Evolutionary conservation across 768 basidiomycete genomes (phyloP), one percentile per base, ranked within the genome.

Genomic region (Candolleomyces efflorescens): DNA sequence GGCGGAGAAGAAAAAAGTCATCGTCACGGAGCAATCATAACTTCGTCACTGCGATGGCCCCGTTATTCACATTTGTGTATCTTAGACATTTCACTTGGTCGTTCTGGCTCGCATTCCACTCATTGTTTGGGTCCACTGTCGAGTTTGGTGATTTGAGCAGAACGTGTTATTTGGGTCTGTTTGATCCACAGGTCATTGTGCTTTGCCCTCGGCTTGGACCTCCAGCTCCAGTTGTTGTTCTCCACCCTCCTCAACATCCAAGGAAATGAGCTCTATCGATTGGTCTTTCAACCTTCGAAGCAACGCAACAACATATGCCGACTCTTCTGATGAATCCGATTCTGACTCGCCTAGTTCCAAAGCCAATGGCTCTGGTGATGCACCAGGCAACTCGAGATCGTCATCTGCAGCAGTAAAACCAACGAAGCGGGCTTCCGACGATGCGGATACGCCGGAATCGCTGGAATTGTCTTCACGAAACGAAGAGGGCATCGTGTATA

Each of bases 1-100:
- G 68, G 84, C 94, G 41, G 94, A 94, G 79, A 83, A 88, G 72
- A 94, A 94, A 76, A 95, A 90, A 70, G 75, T 87, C 43, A 90
- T 98, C 60, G 75, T 94, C 60, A 78, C 79, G 46, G 92, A 94
- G 74, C 92, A 96, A 77, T 79, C 78, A 48, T 88, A 54, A 22
- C 10, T 3, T 48, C 22, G 24, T 48, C 9, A 6, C n/a, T 48
- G 5, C 24, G n/a, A 13, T 48, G 20, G 46, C 12, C 1, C n/a
- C 13, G 2, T 20, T 48, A 27, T 48, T 20, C n/a, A n/a, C n/a
- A n/a, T n/a, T n/a, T n/a, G n/a, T n/a, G n/a, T n/a, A n/a, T n/a
- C n/a, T n/a, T n/a, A n/a, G n/a, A n/a, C n/a, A n/a, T n/a, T n/a
- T 7, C 20, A 10, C 44, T 46, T 9, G 9, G 17, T 39, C 38